phyloP scores from a whole-genome alignment of 179 eudicot species.

The Beta corolliflora region DNA sequence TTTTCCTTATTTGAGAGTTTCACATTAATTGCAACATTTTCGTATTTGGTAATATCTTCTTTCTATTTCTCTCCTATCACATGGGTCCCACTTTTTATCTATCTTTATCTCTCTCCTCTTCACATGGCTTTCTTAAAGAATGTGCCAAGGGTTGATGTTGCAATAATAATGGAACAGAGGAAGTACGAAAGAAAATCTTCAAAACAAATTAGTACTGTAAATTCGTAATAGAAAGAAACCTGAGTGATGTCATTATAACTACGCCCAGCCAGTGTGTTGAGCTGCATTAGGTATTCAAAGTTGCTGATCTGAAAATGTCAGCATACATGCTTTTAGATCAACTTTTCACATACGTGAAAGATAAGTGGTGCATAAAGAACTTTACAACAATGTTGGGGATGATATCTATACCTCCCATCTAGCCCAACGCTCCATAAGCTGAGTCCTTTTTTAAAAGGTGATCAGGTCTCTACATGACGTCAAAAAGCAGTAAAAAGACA shows the following conservation, averaged over 20 bases:
- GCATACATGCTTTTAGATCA: not conserved
- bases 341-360: not conserved
- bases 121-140: too few relatives aligned
- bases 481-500: not conserved
- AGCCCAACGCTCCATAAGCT: conserved; percentile 99
- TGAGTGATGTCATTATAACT: conserved; percentile 99
- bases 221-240: conserved; percentile 41
- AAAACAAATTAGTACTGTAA: not conserved
- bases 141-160: too few relatives aligned
- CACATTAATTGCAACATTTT: too few relatives aligned
- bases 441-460: conserved; percentile 93
- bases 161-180: too few relatives aligned
- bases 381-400: not conserved
- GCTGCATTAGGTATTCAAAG: conserved; percentile 98
- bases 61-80: too few relatives aligned
- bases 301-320: conserved; percentile 95
- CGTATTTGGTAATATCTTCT: too few relatives aligned
- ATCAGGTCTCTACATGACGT: conserved; percentile 73
- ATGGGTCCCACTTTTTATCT: too few relatives aligned
- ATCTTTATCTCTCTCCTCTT: too few relatives aligned
- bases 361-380: conserved; percentile 7
- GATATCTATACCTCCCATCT: conserved; percentile 83
- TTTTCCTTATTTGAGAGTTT: too few relatives aligned
- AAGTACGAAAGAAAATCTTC: conserved; percentile 9
- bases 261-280: conserved; percentile 97